Conservation (phyloP, 2,329 filamentous ascomycete genomes). For the Trichoderma atroviride region DNA sequence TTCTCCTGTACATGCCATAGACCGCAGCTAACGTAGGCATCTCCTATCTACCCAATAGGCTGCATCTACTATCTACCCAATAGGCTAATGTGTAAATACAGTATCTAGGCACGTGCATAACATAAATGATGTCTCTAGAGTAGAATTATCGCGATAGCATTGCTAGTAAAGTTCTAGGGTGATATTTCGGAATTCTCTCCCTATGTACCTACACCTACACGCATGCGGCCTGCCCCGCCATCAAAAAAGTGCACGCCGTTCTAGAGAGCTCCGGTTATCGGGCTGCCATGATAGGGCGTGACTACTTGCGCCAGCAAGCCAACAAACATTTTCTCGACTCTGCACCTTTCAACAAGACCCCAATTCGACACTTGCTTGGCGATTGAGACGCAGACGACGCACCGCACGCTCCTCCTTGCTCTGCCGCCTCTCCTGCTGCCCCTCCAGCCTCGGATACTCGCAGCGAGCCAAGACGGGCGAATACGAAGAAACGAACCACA, state of each 20-base stretch:
- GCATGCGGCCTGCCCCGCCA: conserved; percentile 5
- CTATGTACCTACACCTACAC: neutral
- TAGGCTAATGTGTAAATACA: no score
- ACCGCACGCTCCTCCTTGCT: no score
- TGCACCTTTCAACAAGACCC: conserved; percentile 9
- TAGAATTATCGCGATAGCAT: neutral
- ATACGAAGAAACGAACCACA: neutral
- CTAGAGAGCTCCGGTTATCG: conserved; percentile 19
- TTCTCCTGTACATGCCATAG: neutral
- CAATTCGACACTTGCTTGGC: conserved; percentile 10
- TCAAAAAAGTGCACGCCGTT: neutral
- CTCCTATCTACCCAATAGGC: no score
- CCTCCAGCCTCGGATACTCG: no score
- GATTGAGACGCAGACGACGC: neutral
- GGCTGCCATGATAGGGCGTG: neutral
- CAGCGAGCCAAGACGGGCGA: neutral
- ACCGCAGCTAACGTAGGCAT: neutral
- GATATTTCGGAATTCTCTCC: neutral
- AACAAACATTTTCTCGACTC: conserved; percentile 6
- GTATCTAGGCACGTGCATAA: neutral
- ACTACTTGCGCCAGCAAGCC: neutral
- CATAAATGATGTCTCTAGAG: neutral
- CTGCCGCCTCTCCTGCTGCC: neutral
- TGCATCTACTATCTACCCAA: no score
- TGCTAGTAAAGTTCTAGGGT: neutral